Percentiles rank a stretch among this genome's conserved stretches.
Conservation (phyloP, 2,329 filamentous ascomycete genomes). For the Plenodomus tracheiphilus region DNA sequence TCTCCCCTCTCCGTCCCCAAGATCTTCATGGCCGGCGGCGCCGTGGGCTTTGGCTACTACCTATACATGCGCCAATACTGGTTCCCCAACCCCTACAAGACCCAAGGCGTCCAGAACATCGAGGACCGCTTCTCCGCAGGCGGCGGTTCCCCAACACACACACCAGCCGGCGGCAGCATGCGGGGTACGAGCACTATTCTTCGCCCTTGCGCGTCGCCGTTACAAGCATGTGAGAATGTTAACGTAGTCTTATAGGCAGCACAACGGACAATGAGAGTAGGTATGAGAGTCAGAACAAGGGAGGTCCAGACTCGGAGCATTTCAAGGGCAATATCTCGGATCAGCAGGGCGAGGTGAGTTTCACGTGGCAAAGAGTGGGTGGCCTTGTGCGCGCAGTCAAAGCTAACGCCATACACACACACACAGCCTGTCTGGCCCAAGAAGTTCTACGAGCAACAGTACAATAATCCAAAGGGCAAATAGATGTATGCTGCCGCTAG, state of each 20-base stretch:
- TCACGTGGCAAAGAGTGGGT: no score
- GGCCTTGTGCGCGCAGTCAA: no score
- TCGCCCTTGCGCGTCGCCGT: constrained; percentile 2
- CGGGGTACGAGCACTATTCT: constrained; percentile 25
- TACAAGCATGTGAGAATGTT: not conserved
- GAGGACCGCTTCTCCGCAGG: constrained; percentile 39
- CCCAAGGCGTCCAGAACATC: constrained; percentile 38
- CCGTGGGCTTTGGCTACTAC: constrained; percentile 42
- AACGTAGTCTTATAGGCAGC: constrained; percentile 17
- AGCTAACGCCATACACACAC: not conserved
- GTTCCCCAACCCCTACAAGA: constrained; percentile 46
- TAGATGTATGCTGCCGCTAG: constrained; percentile 7
- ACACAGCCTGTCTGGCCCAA: constrained; percentile 29
- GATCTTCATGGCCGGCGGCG: constrained; percentile 42
- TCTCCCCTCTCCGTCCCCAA: constrained; percentile 40
- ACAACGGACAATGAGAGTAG: constrained; percentile 25
- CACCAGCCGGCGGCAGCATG: constrained; percentile 32
- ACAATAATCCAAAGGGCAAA: constrained; percentile 41
- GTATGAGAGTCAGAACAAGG: constrained; percentile 28
- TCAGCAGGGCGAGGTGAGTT: constrained; percentile 32
- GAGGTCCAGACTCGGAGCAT: constrained; percentile 27
- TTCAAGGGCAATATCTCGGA: constrained; percentile 30
- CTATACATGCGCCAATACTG: constrained; percentile 43
- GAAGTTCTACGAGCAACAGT: constrained; percentile 40
- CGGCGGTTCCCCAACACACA: constrained; percentile 37